Percentiles rank a stretch among this genome's conserved stretches.
Conservation (phyloP, 2,329 filamentous ascomycete species). For the Fusarium hostae region DNA sequence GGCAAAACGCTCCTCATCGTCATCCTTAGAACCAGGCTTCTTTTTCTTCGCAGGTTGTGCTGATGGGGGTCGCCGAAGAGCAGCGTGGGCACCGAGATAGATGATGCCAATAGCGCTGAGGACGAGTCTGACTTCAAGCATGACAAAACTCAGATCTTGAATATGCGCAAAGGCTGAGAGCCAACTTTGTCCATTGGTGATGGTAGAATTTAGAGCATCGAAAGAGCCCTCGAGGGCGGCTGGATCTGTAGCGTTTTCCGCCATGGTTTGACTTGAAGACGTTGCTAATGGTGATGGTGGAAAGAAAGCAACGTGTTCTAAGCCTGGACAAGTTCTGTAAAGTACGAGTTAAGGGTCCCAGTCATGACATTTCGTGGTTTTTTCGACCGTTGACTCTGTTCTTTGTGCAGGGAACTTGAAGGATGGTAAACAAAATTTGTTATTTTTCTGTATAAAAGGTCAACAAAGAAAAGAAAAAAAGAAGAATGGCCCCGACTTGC, state of each 20-base stretch:
- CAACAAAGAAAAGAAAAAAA: background rate
- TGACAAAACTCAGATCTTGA: constrained; percentile 54
- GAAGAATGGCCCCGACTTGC: background rate
- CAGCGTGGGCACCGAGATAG: constrained; percentile 85
- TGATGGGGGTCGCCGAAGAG: constrained; percentile 83
- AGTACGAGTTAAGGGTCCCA: background rate
- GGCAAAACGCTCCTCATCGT: constrained; percentile 61
- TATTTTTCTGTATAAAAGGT: background rate
- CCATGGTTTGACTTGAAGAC: constrained; percentile 29
- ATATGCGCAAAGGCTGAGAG: constrained; percentile 46
- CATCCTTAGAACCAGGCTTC: constrained; percentile 54
- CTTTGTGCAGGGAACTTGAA: background rate
- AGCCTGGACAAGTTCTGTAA: constrained; percentile 2
- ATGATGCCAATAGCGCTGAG: constrained; percentile 83
- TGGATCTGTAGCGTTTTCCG: constrained; percentile 39
- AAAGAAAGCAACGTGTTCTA: constrained; percentile 39
- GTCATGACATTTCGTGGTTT: background rate
- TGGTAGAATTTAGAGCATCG: constrained; percentile 48
- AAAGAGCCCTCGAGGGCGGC: constrained; percentile 33
- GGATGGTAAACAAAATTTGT: background rate
- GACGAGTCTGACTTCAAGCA: constrained; percentile 61
- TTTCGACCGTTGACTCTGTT: background rate
- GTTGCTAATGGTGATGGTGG: background rate
- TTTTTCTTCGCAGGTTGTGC: constrained; percentile 70
- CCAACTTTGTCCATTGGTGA: constrained; percentile 36